These are phyloP conservation scores for Artemisia annua DNA, from an alignment of 129 eudicot genomes.

Conservation along the genomic window DNA sequence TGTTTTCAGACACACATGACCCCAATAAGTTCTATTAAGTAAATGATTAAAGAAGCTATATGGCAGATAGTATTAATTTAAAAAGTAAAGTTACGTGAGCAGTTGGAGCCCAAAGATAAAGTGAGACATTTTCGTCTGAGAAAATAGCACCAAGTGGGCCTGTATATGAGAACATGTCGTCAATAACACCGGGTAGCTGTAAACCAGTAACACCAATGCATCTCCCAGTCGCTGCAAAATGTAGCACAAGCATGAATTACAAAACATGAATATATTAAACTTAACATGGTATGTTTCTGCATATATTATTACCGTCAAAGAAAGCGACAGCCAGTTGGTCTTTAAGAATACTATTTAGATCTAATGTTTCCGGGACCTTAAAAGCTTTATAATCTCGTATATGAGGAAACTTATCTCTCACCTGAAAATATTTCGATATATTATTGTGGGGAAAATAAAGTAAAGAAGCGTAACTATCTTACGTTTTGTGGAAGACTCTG, in stretches of 20 bases:
- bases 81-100: constrained; percentile 59
- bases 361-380: constrained; percentile 50
- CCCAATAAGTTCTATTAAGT: constrained; percentile 10
- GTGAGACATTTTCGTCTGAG: constrained; percentile 54
- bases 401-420: constrained; percentile 82
- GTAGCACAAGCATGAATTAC: constrained; percentile 7
- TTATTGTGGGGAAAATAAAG: constrained; percentile 6
- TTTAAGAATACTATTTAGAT: constrained; percentile 54
- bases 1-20: constrained; percentile 36
- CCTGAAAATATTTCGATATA: constrained; percentile 40
- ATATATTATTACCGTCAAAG: constrained; percentile 54
- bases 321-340: constrained; percentile 76
- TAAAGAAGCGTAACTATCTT: constrained; percentile 13
- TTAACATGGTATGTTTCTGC: background rate
- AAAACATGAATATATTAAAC: background rate
- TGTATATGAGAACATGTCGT: constrained; percentile 71
- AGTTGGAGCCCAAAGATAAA: constrained; percentile 95
- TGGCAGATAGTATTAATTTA: background rate
- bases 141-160: constrained; percentile 92
- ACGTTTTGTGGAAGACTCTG: constrained; percentile 65
- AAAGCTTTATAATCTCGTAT: constrained; percentile 60
- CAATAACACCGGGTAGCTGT: constrained; percentile 92
- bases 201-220: constrained; percentile 70
- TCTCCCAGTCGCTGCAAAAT: constrained; percentile 56
- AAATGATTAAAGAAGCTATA: no score